Evolutionary conservation across 2,329 filamentous ascomycete genomes (phyloP).

Genomic region (Hirsutella rhossiliensis): DNA sequence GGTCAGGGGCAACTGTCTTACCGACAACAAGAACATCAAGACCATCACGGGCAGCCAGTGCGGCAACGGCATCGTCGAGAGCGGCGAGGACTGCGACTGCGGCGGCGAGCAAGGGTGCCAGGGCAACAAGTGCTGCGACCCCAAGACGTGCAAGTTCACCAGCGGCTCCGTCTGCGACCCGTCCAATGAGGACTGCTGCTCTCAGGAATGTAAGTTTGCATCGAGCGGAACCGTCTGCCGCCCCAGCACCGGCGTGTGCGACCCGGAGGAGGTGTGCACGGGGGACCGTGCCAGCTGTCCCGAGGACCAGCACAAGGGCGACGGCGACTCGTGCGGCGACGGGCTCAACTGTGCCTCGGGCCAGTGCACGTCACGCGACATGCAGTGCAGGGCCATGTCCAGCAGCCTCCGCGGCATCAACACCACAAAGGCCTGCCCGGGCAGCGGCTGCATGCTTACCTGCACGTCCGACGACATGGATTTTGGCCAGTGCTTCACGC

Average conservation of each 20-base stretch:
- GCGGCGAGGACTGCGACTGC: constrained; percentile 91
- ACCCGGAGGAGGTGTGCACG: constrained; percentile 73
- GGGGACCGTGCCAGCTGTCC: constrained; percentile 67
- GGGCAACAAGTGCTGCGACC: constrained; percentile 70
- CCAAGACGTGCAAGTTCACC: constrained; percentile 77
- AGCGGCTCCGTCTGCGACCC: constrained; percentile 65
- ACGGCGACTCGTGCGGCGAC: constrained; percentile 61
- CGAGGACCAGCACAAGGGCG: constrained; percentile 51
- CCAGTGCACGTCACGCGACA: constrained; percentile 84
- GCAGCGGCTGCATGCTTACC: constrained; percentile 55
- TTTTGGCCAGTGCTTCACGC: constrained; percentile 52
- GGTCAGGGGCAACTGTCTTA: constrained; percentile 58
- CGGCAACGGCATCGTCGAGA: constrained; percentile 93
- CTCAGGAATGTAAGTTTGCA: constrained; percentile 52
- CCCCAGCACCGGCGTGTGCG: constrained; percentile 65
- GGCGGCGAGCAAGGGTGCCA: constrained; percentile 64
- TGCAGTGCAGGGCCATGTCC: constrained; percentile 79
- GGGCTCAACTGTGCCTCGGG: constrained; percentile 75
- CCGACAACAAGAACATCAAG: constrained; percentile 72
- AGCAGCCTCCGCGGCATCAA: constrained; percentile 62
- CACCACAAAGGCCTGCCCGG: constrained; percentile 65
- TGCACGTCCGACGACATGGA: constrained; percentile 63
- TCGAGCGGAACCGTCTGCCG: constrained; percentile 65
- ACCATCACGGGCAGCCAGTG: constrained; percentile 78
- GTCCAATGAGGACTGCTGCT: constrained; percentile 74